A percentile compares a stretch with the other conserved stretches of the same genome.
These are phyloP conservation scores for Lyophyllum atratum DNA, from an alignment of 768 basidiomycete species.

Conservation along the genomic window DNA sequence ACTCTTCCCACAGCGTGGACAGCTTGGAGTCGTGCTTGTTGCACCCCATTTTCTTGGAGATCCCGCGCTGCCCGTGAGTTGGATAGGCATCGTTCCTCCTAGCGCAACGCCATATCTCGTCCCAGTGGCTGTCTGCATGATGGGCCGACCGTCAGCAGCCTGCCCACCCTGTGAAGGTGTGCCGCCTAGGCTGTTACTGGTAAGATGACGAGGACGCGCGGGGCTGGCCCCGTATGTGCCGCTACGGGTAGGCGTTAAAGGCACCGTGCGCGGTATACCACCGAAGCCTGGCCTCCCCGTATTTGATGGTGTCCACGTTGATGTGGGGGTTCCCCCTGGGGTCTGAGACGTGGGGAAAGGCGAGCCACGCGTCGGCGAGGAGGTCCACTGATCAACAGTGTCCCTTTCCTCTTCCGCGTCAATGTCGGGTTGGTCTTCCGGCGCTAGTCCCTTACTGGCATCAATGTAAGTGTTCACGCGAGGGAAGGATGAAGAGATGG, in stretches of 20 bases:
- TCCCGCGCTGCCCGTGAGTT: conserved; percentile 37
- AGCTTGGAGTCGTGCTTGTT: conserved; percentile 51
- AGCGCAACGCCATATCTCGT: conserved; percentile 67
- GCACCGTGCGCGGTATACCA: conserved; percentile 56
- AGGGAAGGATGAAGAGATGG: conserved; percentile 34
- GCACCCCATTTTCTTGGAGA: conserved; percentile 53
- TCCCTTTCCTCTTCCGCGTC: conserved; percentile 23
- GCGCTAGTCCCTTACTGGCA: neutral
- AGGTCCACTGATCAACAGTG: conserved; percentile 9
- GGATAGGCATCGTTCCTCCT: conserved; percentile 30
- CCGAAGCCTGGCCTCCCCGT: conserved; percentile 46
- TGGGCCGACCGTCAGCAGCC: conserved; percentile 16
- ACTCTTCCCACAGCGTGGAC: conserved; percentile 69
- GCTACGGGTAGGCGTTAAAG: conserved; percentile 42
- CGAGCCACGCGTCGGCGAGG: neutral
- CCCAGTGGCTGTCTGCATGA: conserved; percentile 52
- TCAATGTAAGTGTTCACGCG: conserved; percentile 6
- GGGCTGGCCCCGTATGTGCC: conserved; percentile 2
- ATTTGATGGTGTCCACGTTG: conserved; percentile 34
- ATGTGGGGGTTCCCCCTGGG: neutral
- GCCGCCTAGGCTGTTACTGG: conserved; percentile 21
- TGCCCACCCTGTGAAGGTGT: neutral
- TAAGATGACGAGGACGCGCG: conserved; percentile 13
- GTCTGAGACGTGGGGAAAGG: neutral
- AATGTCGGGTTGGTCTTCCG: conserved; percentile 9